Conservation (phyloP, 129 eudicot species). For the Helianthus tuberosus region DNA sequence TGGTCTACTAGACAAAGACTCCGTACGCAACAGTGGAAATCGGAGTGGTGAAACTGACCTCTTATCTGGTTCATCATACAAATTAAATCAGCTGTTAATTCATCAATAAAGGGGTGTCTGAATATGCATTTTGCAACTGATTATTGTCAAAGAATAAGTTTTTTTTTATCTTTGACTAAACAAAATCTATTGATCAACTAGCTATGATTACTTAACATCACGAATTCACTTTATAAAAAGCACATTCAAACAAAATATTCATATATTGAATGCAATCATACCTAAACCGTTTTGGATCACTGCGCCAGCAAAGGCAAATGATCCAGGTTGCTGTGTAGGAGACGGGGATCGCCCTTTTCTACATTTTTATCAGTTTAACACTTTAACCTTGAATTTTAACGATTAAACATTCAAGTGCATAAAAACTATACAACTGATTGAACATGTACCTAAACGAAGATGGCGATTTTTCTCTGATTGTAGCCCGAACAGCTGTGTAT, state of each 20-base stretch:
- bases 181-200: neutral
- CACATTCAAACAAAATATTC: neutral
- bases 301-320: constrained; percentile 47
- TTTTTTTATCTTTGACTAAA: too few relatives aligned
- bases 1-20: constrained; percentile 33
- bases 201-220: too few relatives aligned
- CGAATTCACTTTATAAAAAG: too few relatives aligned
- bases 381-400: constrained; percentile 1
- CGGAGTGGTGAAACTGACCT: constrained; percentile 79
- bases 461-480: constrained; percentile 61
- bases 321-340: constrained; percentile 36
- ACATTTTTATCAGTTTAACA: constrained; percentile 25
- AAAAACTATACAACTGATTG: constrained; percentile 11
- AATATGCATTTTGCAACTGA: neutral
- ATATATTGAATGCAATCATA: constrained; percentile 1
- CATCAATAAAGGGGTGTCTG: neutral
- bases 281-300: constrained; percentile 38
- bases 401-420: neutral
- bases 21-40: constrained; percentile 79
- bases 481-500: constrained; percentile 71
- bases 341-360: constrained; percentile 70
- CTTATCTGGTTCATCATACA: constrained; percentile 52
- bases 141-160: neutral
- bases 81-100: neutral
- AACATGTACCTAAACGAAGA: constrained; percentile 47